Base-by-base conservation (phyloP, 169 alveolate genomes). In the Miamiensis avidus region DNA sequence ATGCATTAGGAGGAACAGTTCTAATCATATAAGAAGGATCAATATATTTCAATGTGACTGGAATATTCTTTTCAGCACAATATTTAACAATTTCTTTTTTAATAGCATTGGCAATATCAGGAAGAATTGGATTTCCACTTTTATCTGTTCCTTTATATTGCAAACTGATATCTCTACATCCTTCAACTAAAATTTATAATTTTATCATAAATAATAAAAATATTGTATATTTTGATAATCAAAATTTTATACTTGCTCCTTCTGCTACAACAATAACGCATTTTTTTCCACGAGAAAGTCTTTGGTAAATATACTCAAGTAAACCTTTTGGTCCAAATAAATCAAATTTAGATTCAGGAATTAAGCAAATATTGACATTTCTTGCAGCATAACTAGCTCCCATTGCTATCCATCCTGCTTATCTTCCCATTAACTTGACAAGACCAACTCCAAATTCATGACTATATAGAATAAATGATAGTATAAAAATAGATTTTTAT, bases 251-350 rank as follows among this genome's bases (percentile, higher is more conserved):
- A 32, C 95, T 96, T 49, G 98, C 97, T 69, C 99, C 99, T 86
- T 97, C 99, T 20, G 98, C 97, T 6, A 97, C 98, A 1, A 97
- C 99, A 34, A 97, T 89, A 69, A 94, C 96, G 49, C 95, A 91
- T 82, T 94, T 94, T 31, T 94, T 94, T 82, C 94, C 92, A 65
- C 89, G 88, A 72, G 91, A 86, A 0, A 95, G 85, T 82, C 95
- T 91, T 74, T 91, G 74, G 29, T 86, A 77, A 34, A 93, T 92
- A 34, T 87, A 85, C 79, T 93, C 96, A 32, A 91, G 89, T 64
- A 95, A 82, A 0, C 97, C 96, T 65, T 90, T 83, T 0, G 91
- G 93, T 0, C 98, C 98, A 76, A 91, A 89, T 26, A 95, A 86
- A 77, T 94, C 94, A 83, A 91, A 95, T 65, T 95, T 95, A 64